These are phyloP conservation scores for Cyathus striatus DNA, from an alignment of 768 basidiomycete species.

Conservation along the genomic window DNA sequence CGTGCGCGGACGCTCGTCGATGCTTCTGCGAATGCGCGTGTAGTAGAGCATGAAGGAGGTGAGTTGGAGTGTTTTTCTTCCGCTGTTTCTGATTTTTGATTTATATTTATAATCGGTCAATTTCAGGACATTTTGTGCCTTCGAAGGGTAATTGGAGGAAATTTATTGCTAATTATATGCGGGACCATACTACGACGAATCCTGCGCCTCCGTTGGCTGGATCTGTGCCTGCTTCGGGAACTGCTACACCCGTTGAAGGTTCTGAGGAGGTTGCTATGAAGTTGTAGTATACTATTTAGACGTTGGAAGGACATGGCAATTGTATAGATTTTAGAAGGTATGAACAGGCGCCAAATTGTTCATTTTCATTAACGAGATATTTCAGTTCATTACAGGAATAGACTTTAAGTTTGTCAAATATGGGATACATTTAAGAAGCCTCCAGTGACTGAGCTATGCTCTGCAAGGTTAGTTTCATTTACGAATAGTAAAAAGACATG, in stretches of 20 bases:
- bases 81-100: neutral
- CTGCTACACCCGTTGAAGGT: conserved; percentile 33
- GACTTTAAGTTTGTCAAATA: too few species aligned
- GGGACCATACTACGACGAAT: conserved; percentile 40
- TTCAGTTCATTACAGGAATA: too few species aligned
- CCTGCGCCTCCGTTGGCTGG: conserved; percentile 34
- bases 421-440: too few species aligned
- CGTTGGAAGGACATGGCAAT: too few species aligned
- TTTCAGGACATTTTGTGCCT: conserved; percentile 77
- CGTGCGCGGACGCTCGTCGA: conserved; percentile 54
- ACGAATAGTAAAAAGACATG: neutral
- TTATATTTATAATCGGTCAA: neutral
- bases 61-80: conserved; percentile 15
- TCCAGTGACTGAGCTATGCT: too few species aligned
- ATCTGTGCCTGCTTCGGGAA: conserved; percentile 40
- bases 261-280: neutral
- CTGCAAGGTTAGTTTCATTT: neutral
- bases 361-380: too few species aligned
- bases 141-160: conserved; percentile 71
- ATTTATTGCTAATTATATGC: conserved; percentile 67
- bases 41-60: conserved; percentile 83
- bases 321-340: too few species aligned
- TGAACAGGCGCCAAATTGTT: too few species aligned
- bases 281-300: too few species aligned
- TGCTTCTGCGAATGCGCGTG: conserved; percentile 49